Evolutionary conservation across 768 basidiomycete species (phyloP), one percentile per base, ranked within the genome.

Genomic region (Royoungia palumana): DNA sequence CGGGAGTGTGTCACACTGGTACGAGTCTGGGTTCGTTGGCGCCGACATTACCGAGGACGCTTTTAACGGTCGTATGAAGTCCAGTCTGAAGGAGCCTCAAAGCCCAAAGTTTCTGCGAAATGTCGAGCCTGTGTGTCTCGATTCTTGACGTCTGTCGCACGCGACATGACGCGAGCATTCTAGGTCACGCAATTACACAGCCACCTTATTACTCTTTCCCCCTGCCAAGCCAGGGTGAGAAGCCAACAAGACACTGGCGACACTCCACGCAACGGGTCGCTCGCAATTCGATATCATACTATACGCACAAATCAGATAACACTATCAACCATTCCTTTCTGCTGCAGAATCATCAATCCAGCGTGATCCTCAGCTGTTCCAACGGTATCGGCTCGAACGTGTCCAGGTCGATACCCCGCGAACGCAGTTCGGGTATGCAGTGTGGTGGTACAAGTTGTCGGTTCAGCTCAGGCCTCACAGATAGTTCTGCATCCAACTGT

Each of bases 341-440:
- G 47, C 54, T 44, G 52, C 51, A 44, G 53, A 56, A 62, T 59
- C 64, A 68, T 87, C 77, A 93, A 71, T 97, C 94, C 73, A 97
- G 80, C 70, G 87, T 83, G 72, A 97, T 92, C 77, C 85, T 85
- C 74, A 97, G 73, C 71, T 96, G 85, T 68, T 98, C 94, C 70
- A 94, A 76, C 70, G 95, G 94, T 87, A 97, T 95, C 70, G 96
- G 96, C 70, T 87, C 87, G 75, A 97, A 98, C 57, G 81, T 83
- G 64, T 94, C 85, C 69, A 97, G 71, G 67, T 86, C 80, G 73
- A 97, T 90, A 40, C 83, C 83, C 71, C 90, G 83, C 57, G 80
- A 85, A 72, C 79, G 80, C 69, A 99, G 82, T 76, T 91, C 92
- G 57, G 83, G 73, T 79, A 97, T 93, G 70, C 84, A 87, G 72